Evolutionary conservation across 2,329 filamentous ascomycete species (phyloP).

Genomic region (Lasiodiplodia theobromae): DNA sequence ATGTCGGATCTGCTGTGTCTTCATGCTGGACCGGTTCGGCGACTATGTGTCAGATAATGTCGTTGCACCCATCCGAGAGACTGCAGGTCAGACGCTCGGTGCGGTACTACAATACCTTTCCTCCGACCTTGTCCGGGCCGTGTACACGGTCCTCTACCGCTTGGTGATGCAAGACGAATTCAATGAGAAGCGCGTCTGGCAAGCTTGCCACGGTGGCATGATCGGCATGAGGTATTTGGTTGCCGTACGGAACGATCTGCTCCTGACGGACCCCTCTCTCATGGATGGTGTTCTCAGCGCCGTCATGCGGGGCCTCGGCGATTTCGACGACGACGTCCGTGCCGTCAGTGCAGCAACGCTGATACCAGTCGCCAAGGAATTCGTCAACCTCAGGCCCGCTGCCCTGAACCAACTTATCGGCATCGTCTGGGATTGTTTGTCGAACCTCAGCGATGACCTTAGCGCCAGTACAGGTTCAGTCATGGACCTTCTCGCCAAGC

Average conservation of each 20-base stretch:
- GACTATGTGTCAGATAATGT: conserved; percentile 98
- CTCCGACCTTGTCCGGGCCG: conserved; percentile 77
- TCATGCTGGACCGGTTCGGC: conserved; percentile 97
- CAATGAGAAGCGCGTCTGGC: conserved; percentile 79
- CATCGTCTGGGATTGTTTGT: conserved; percentile 97
- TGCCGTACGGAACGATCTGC: conserved; percentile 88
- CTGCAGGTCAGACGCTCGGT: conserved; percentile 90
- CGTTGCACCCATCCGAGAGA: conserved; percentile 94
- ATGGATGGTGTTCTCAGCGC: conserved; percentile 92
- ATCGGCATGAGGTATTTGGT: conserved; percentile 94
- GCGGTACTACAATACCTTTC: conserved; percentile 87
- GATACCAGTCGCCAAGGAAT: conserved; percentile 94
- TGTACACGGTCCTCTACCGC: conserved; percentile 83
- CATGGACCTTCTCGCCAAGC: conserved; percentile 95
- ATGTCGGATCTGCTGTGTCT: conserved; percentile 92
- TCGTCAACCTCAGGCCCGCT: conserved; percentile 81
- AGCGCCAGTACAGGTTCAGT: conserved; percentile 97
- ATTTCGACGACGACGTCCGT: conserved; percentile 93
- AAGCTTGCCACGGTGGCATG: conserved; percentile 97
- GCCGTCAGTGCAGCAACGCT: conserved; percentile 97
- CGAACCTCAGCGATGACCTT: conserved; percentile 94
- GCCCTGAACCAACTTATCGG: conserved; percentile 84
- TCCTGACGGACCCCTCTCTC: conserved; percentile 81
- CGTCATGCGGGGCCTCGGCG: conserved; percentile 92
- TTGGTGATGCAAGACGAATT: conserved; percentile 93